Evolutionary conservation across 805 yeast species (phyloP).

Genomic region (Soucietia sequanensis): DNA sequence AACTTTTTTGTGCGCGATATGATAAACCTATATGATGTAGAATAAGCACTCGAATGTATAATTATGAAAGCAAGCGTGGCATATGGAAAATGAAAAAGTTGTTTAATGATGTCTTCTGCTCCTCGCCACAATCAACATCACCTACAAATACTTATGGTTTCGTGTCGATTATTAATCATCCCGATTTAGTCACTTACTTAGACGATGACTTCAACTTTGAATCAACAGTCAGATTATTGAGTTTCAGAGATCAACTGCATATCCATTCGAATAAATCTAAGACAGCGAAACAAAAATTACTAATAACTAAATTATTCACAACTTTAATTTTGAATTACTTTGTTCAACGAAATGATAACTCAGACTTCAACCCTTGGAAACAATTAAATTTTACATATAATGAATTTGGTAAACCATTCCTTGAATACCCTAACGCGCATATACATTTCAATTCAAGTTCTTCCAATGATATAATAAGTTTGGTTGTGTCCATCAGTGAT

Average conservation of each 20-base stretch:
- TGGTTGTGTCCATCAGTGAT: conserved; percentile 32
- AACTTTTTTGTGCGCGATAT: too few species aligned
- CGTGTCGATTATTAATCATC: too few species aligned
- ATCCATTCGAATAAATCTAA: conserved; percentile 40
- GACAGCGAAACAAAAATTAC: conserved; percentile 32
- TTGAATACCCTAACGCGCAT: conserved; percentile 21
- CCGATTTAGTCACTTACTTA: too few species aligned
- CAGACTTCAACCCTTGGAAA: conserved; percentile 17
- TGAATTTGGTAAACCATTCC: conserved; percentile 57
- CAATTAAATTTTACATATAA: conserved; percentile 28
- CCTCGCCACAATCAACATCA: too few species aligned
- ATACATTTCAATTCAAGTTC: conserved; percentile 57
- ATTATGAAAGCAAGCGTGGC: too few species aligned
- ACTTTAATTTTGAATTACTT: conserved; percentile 38
- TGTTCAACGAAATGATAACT: conserved; percentile 12
- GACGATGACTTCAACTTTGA: conserved; percentile 51
- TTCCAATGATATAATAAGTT: conserved; percentile 49
- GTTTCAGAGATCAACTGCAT: conserved; percentile 39
- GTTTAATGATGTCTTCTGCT: too few species aligned
- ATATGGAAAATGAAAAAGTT: too few species aligned
- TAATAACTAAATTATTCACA: conserved; percentile 49
- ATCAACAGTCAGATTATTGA: conserved; percentile 43
- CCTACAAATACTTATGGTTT: too few species aligned
- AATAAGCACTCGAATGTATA: too few species aligned
- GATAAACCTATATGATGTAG: too few species aligned